Evolutionary conservation across 495 filamentous ascomycete species (phyloP).

Genomic region (Aspergillus taichungensis): DNA sequence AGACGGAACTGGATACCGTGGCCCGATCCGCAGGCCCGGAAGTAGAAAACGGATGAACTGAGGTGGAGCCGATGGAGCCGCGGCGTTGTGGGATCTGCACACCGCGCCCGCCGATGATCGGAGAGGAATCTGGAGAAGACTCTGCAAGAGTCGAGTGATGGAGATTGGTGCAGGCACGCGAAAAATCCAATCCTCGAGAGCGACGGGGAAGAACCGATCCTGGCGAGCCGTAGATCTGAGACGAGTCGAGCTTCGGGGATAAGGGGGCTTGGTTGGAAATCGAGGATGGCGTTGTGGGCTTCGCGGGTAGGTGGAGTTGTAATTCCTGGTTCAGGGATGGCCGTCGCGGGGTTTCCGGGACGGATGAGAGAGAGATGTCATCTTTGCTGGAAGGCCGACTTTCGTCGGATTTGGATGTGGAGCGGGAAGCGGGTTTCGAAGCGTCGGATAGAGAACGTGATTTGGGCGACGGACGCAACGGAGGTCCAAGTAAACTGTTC

Average conservation of each 20-base stretch:
- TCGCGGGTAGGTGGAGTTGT: slow-evolving; percentile 65
- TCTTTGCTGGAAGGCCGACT: slow-evolving; percentile 55
- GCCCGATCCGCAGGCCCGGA: slow-evolving; percentile 52
- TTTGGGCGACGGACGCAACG: slow-evolving; percentile 25
- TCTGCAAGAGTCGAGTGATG: slow-evolving; percentile 93
- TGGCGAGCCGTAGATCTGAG: slow-evolving; percentile 73
- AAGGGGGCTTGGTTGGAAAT: slow-evolving; percentile 59
- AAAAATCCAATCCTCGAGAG: slow-evolving; percentile 82
- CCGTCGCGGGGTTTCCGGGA: slow-evolving; percentile 57
- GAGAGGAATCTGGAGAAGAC: slow-evolving; percentile 89
- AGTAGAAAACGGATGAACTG: slow-evolving; percentile 29
- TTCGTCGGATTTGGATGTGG: slow-evolving; percentile 20
- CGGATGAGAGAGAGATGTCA: slow-evolving; percentile 56
- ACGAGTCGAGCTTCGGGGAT: slow-evolving; percentile 76
- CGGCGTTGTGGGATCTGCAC: slow-evolving; percentile 67
- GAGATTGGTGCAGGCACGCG: slow-evolving; percentile 86
- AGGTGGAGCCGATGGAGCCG: slow-evolving; percentile 37
- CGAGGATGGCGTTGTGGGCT: slow-evolving; percentile 43
- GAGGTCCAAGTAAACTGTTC: slow-evolving; percentile 10
- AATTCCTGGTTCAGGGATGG: slow-evolving; percentile 54
- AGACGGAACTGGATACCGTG: slow-evolving; percentile 73
- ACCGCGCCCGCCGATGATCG: slow-evolving; percentile 68
- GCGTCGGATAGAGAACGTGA: slow-evolving; percentile 39
- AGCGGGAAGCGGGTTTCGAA: slow-evolving; percentile 20
- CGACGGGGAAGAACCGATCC: slow-evolving; percentile 78